A percentile compares a stretch with the other conserved stretches of the same genome.
Conservation (phyloP, 2,329 filamentous ascomycete species). For the Pseudogymnoascus sp. region DNA sequence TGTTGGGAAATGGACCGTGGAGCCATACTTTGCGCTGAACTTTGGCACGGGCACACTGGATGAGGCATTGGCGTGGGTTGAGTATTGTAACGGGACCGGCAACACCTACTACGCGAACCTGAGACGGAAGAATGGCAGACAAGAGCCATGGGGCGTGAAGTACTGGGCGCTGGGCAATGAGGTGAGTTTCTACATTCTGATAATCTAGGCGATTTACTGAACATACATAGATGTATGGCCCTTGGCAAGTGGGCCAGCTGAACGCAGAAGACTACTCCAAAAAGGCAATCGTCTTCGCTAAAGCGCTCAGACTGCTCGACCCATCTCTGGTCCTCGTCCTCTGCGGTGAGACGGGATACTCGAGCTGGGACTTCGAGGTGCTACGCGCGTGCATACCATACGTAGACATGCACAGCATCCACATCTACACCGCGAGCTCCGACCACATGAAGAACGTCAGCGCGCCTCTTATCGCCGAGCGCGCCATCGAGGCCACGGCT, state of each 20-base stretch:
- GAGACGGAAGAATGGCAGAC: conserved; percentile 64
- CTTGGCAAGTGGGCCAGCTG: conserved; percentile 46
- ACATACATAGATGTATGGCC: conserved; percentile 24
- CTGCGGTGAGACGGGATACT: conserved; percentile 54
- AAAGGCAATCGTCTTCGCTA: conserved; percentile 50
- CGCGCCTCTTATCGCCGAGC: conserved; percentile 52
- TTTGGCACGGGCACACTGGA: conserved; percentile 63
- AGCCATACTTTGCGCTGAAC: conserved; percentile 75
- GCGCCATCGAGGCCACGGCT: conserved; percentile 55
- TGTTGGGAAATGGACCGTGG: conserved; percentile 51
- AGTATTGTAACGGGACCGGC: conserved; percentile 75
- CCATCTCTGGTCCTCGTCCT: conserved; percentile 54
- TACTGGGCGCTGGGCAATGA: conserved; percentile 83
- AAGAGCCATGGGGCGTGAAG: conserved; percentile 72
- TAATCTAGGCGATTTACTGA: not conserved
- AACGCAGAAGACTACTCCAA: conserved; percentile 49
- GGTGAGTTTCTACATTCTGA: conserved; percentile 22
- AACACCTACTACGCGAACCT: conserved; percentile 78
- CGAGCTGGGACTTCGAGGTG: conserved; percentile 55
- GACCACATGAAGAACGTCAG: conserved; percentile 42
- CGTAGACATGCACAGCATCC: conserved; percentile 61
- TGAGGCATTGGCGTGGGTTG: conserved; percentile 64
- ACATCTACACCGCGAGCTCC: conserved; percentile 49
- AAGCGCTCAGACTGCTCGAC: conserved; percentile 50
- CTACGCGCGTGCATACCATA: conserved; percentile 51